phyloP scores from a whole-genome alignment of 2,329 filamentous ascomycete genomes.

The Calonectria honghensis region DNA sequence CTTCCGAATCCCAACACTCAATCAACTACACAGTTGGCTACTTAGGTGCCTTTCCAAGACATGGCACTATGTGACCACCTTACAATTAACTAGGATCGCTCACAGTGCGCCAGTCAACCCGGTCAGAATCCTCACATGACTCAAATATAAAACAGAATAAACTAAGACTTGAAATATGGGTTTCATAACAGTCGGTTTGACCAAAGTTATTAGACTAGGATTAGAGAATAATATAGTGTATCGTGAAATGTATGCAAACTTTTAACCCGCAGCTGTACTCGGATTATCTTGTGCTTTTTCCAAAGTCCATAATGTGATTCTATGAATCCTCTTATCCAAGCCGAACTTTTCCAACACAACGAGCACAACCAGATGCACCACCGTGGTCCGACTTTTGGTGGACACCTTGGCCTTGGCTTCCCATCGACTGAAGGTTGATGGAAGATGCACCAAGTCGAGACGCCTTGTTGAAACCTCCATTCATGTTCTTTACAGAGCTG shows the following conservation, averaged over 20 bases:
- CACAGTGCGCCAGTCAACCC: not conserved
- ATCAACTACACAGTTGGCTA: not conserved
- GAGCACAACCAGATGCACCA: not conserved
- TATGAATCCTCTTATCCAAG: not conserved
- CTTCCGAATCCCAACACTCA: not conserved
- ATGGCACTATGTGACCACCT: no score
- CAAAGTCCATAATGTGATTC: not conserved
- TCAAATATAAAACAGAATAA: no score
- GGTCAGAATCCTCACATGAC: not conserved
- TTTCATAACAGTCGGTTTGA: no score
- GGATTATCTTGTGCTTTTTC: no score
- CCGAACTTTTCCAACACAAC: not conserved
- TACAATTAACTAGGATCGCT: not conserved
- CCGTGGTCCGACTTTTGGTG: not conserved
- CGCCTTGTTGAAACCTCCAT: not conserved
- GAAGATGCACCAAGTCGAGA: not conserved
- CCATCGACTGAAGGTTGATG: not conserved
- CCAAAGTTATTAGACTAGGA: no score
- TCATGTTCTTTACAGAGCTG: not conserved
- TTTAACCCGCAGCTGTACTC: no score
- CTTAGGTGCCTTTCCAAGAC: no score
- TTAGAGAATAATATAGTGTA: no score
- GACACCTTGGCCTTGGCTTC: not conserved
- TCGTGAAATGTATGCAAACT: no score
- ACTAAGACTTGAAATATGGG: no score